A percentile compares a stretch with the other conserved stretches of the same genome.
Evolutionary conservation across 106 monocot species (phyloP).

Genomic region (Gastrodia elata): DNA sequence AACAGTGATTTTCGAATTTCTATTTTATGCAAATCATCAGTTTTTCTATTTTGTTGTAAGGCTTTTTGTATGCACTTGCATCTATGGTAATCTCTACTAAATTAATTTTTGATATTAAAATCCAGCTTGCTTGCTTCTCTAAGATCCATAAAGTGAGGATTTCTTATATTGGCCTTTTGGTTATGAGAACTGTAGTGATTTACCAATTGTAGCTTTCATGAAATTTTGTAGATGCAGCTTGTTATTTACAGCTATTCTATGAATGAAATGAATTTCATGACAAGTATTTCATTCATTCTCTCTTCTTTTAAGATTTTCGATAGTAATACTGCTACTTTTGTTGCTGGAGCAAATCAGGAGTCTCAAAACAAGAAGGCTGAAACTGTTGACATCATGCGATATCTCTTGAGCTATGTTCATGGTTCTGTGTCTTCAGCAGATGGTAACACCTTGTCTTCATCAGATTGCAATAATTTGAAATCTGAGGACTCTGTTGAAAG

Average conservation of each 20-base stretch:
- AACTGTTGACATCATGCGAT: slow-evolving; percentile 61
- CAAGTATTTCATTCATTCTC: not conserved
- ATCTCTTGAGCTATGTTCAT: slow-evolving; percentile 50
- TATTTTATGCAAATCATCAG: not conserved
- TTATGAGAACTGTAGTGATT: not conserved
- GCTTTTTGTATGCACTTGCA: not conserved
- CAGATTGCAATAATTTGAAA: slow-evolving; percentile 3
- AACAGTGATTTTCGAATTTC: not conserved
- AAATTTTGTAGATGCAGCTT: not conserved
- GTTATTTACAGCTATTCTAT: not conserved
- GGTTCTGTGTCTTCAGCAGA: slow-evolving; percentile 5
- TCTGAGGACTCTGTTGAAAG: slow-evolving; percentile 28
- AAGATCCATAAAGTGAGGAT: not conserved
- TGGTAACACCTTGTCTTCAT: slow-evolving; percentile 5
- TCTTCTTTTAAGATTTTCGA: not conserved
- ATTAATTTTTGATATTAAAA: not conserved
- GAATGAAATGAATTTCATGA: slow-evolving; percentile 2
- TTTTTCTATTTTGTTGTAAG: not conserved
- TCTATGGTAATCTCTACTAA: not conserved
- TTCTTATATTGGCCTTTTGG: not conserved
- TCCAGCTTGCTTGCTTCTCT: not conserved
- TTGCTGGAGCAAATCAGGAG: slow-evolving; percentile 25
- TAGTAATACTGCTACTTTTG: not conserved
- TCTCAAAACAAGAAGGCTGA: slow-evolving; percentile 29
- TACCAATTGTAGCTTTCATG: not conserved